Conservation (phyloP, 352 stramenopile genomes). For the Globisporangium lucens region DNA sequence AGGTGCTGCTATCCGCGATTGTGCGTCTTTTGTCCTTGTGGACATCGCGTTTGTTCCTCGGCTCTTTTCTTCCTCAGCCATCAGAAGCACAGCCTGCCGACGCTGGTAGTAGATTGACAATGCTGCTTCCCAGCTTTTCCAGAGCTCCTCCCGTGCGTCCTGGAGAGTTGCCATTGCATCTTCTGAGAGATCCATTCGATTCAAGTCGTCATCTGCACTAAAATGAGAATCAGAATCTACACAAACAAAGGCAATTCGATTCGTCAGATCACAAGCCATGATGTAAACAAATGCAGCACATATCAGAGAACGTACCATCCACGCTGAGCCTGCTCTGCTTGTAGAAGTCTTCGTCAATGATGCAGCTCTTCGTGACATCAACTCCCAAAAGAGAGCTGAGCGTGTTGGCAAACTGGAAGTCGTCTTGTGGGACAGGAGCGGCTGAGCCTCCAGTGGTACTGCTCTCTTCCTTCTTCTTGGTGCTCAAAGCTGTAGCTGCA, state of each 20-base stretch:
- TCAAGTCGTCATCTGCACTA: neutral
- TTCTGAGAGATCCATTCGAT: neutral
- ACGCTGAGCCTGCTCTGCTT: slow-evolving; percentile 1
- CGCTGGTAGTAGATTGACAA: slow-evolving; percentile 13
- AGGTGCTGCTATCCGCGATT: neutral
- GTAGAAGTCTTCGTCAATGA: slow-evolving; percentile 41
- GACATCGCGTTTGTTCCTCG: neutral
- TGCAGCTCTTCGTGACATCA: slow-evolving; percentile 37
- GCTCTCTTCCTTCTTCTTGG: neutral
- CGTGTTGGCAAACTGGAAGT: neutral
- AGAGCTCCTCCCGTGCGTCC: slow-evolving; percentile 21
- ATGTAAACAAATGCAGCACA: neutral
- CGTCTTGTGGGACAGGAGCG: neutral
- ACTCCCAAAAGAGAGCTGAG: slow-evolving; percentile 28
- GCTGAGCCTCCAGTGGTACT: neutral
- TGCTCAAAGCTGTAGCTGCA: neutral
- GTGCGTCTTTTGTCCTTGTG: neutral
- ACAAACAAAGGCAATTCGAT: neutral
- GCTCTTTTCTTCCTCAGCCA: neutral
- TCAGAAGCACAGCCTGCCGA: neutral
- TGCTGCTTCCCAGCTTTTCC: slow-evolving; percentile 19
- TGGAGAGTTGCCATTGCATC: neutral
- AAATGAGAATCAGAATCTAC: neutral
- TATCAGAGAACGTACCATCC: neutral
- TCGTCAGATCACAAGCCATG: neutral